Evolutionary conservation across 2,329 filamentous ascomycete genomes (phyloP).

Genomic region (Coniochaeta hoffmannii): DNA sequence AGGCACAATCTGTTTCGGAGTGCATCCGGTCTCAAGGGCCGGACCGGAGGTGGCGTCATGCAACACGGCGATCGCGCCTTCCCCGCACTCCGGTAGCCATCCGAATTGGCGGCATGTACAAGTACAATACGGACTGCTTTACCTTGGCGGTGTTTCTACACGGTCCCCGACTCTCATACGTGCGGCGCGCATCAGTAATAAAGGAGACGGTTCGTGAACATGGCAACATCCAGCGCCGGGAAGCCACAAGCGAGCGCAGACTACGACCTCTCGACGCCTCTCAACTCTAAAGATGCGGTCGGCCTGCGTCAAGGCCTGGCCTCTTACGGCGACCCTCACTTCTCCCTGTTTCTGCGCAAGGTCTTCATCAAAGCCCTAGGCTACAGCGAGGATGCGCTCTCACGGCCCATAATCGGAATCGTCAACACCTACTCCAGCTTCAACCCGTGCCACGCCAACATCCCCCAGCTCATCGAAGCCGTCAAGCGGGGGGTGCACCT

Average conservation of each 20-base stretch:
- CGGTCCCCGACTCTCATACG: no score
- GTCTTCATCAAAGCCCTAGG: constrained; percentile 72
- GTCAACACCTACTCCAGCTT: constrained; percentile 67
- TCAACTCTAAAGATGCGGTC: constrained; percentile 31
- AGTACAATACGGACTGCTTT: neutral
- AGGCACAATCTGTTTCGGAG: neutral
- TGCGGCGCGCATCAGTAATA: no score
- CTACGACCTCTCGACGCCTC: constrained; percentile 50
- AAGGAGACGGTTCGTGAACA: neutral
- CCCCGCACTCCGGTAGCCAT: neutral
- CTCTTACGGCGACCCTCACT: constrained; percentile 66
- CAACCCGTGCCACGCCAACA: constrained; percentile 68
- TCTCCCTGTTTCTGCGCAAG: constrained; percentile 67
- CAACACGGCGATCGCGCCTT: neutral
- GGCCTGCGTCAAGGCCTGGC: constrained; percentile 59
- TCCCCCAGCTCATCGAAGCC: constrained; percentile 64
- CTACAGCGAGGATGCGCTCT: constrained; percentile 64
- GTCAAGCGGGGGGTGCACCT: constrained; percentile 62
- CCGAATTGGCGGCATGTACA: neutral
- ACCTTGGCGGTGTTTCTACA: neutral
- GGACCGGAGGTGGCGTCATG: constrained; percentile 3
- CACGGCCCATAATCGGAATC: constrained; percentile 64
- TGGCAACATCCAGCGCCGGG: neutral
- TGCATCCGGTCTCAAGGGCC: neutral
- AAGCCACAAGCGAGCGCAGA: constrained; percentile 33